A percentile compares a stretch with the other conserved stretches of the same genome.
phyloP scores from a whole-genome alignment of 2,329 filamentous ascomycete genomes.

The Sordariomycetes sp. region DNA sequence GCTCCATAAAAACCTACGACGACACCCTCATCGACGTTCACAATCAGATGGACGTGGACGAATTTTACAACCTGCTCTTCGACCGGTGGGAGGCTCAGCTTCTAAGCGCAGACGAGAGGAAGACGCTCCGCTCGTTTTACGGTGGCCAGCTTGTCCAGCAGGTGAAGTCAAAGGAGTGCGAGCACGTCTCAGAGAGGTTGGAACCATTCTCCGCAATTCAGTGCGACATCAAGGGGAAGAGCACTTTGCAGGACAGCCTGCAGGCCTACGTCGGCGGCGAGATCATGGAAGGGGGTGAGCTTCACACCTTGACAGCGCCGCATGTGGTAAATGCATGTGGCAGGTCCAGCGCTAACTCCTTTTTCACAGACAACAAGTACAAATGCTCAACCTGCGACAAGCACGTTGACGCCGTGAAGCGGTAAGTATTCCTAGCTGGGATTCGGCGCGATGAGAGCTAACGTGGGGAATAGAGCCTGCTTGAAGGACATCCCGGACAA shows the following conservation, averaged over 20 bases:
- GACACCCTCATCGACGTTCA: constrained; percentile 74
- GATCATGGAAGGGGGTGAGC: constrained; percentile 74
- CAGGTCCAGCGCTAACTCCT: constrained; percentile 10
- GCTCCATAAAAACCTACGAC: constrained; percentile 72
- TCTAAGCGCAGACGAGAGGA: constrained; percentile 54
- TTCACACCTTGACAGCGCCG: background rate
- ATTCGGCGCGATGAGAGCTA: background rate
- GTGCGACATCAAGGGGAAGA: constrained; percentile 91
- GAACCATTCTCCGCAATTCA: constrained; percentile 93
- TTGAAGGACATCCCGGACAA: constrained; percentile 89
- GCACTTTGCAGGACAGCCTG: constrained; percentile 72
- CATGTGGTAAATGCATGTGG: background rate
- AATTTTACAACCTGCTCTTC: constrained; percentile 92
- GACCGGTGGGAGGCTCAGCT: constrained; percentile 85
- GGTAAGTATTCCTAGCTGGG: constrained; percentile 29
- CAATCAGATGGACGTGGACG: constrained; percentile 95
- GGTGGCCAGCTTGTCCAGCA: constrained; percentile 89
- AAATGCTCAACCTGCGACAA: constrained; percentile 85
- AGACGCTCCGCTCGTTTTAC: constrained; percentile 70
- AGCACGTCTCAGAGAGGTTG: constrained; percentile 81
- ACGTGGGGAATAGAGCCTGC: constrained; percentile 52
- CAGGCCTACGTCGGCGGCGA: constrained; percentile 95
- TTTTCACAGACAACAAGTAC: constrained; percentile 76
- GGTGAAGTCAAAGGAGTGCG: constrained; percentile 88
- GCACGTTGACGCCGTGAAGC: constrained; percentile 87